Base-by-base conservation (phyloP, 495 filamentous ascomycete species). In the Hypoxylon trugodes region DNA sequence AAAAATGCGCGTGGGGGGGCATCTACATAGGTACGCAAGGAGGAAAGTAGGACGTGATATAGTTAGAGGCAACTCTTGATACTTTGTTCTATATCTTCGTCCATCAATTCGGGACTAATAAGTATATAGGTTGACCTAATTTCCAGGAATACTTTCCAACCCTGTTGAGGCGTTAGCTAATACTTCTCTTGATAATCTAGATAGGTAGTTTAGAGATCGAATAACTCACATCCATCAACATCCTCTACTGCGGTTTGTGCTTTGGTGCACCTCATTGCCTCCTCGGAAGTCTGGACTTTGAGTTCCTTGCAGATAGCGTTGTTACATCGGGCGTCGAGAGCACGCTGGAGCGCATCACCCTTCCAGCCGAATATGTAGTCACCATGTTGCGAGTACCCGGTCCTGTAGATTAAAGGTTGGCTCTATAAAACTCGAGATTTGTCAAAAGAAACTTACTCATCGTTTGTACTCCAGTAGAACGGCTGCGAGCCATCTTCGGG, bases 401-500 rank as follows among this genome's bases (percentile, higher is more conserved):
- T 54, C 10, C 71, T 71, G 28, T 22, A 32, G 6, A 37, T 28
- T 4, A 15, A 12, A 9, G 10, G 22, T 26, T 65, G 40, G 59
- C 45, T 16, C 21, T 3, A 15, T 16, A 10, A 2, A 12, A 8
- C 9, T 18, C 12, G 32, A 19, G 15, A 25, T 1, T 1, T 25
- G 1, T 13, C 33, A 1, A 26, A 10, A 18, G 10, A 33, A 32
- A 59, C 71, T 70, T 52, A 76, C 74, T 68, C 66, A 36, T 79
- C 69, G 13, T 71, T 71, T 21, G 76, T 77, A 28, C 69, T 74
- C 77, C 77, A 80, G 35, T 76, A 73, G 66, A 80, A 80, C 18
- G 78, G 78, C 45, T 77, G 73, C 18, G 69, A 73, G 60, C 71
- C 73, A 54, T 76, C 74, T 25, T 71, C 65, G 37, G 75, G 76